A percentile compares a stretch with the other conserved stretches of the same genome.
Evolutionary conservation across 345 rosid genomes (phyloP).

Genomic region (Melaleuca quinquenervia): DNA sequence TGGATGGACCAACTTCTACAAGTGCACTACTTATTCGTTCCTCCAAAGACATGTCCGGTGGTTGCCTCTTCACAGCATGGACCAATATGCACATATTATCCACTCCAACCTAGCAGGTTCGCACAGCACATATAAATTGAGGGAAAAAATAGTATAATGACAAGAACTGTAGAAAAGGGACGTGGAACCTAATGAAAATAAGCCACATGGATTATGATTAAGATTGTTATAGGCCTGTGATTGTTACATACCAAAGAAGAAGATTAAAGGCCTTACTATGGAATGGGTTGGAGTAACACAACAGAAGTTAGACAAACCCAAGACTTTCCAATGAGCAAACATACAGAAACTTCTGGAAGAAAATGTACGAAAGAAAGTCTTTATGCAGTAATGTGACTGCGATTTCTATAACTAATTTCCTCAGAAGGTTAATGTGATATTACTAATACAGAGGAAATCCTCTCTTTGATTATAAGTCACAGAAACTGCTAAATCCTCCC

Average conservation of each 20-base stretch:
- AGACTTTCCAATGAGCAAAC: not conserved
- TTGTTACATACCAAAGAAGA: not conserved
- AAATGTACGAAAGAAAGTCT: not conserved
- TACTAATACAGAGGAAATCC: not conserved
- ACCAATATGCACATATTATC: constrained; percentile 98
- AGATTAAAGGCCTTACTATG: not conserved
- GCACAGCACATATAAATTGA: not conserved
- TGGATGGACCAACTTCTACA: constrained; percentile 96
- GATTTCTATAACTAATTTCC: not conserved
- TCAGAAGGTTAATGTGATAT: not conserved
- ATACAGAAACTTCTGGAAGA: not conserved
- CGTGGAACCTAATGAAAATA: not conserved
- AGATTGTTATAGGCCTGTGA: not conserved
- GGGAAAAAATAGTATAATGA: not conserved
- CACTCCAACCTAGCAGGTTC: constrained; percentile 66
- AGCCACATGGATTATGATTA: not conserved
- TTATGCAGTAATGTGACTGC: not conserved
- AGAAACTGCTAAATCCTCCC: not conserved
- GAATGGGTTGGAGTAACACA: not conserved
- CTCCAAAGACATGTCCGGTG: constrained; percentile 56
- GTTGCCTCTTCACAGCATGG: constrained; percentile 90
- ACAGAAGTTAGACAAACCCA: not conserved
- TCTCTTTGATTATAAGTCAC: not conserved
- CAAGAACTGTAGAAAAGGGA: not conserved
- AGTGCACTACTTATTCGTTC: constrained; percentile 88